Percentiles rank a stretch among this genome's conserved stretches.
Conservation (phyloP, 164 flowering plant species). For the Annona cherimola region DNA sequence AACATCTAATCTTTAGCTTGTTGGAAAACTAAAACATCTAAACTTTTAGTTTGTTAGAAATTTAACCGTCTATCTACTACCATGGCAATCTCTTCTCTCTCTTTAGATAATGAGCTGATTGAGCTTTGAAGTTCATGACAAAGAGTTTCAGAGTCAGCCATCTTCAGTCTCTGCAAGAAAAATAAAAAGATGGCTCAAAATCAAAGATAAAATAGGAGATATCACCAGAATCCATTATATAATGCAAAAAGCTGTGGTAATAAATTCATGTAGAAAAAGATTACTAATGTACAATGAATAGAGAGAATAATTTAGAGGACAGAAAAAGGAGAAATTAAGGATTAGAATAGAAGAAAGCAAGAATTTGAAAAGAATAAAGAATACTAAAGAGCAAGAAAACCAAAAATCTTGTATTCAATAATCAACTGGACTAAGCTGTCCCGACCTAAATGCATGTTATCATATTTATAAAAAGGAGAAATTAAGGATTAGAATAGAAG, state of each 20-base stretch:
- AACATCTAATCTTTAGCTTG: no score
- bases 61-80: slow-evolving; percentile 32
- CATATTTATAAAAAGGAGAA: no score
- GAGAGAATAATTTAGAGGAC: neutral
- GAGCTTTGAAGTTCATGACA: slow-evolving; percentile 36
- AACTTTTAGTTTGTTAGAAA: neutral
- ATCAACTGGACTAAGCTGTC: no score
- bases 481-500: no score
- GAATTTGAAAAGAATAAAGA: no score
- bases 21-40: no score
- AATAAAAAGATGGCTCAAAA: neutral
- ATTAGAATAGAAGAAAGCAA: neutral
- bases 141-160: slow-evolving; percentile 46
- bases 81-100: slow-evolving; percentile 86
- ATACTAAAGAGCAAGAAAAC: no score
- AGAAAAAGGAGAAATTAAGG: neutral
- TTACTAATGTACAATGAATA: no score
- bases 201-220: neutral
- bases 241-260: no score
- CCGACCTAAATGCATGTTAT: no score
- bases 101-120: slow-evolving; percentile 38
- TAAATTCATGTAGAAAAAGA: no score
- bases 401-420: no score
- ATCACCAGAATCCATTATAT: neutral
- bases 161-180: slow-evolving; percentile 33